Evolutionary conservation across 164 flowering plant genomes (phyloP).

Genomic region (Piper betle): DNA sequence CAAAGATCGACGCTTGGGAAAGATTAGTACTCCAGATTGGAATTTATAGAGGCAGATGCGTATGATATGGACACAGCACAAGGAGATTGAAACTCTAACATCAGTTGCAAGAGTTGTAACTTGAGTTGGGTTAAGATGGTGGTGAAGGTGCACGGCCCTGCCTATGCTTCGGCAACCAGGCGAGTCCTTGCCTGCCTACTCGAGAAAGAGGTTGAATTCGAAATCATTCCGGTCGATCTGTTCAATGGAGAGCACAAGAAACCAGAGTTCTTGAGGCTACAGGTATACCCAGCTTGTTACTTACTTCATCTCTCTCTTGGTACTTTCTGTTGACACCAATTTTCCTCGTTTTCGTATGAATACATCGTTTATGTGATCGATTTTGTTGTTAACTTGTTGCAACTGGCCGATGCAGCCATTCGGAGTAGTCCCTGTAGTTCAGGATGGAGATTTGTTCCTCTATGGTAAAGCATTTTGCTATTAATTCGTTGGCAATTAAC

Average conservation of each 20-base stretch:
- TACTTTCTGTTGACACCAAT: neutral
- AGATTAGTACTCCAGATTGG: too few species aligned
- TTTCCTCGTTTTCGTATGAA: neutral
- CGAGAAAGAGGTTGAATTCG: constrained; percentile 40
- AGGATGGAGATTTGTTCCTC: constrained; percentile 13
- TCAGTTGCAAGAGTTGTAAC: too few species aligned
- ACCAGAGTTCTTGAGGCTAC: constrained; percentile 37
- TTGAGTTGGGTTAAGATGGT: constrained; percentile 7
- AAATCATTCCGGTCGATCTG: constrained; percentile 32
- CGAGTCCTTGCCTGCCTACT: constrained; percentile 31
- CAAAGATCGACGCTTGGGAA: too few species aligned
- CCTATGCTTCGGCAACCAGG: constrained; percentile 24
- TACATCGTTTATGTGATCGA: too few species aligned
- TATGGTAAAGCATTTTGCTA: constrained; percentile 5
- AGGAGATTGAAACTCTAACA: too few species aligned
- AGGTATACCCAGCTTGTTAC: constrained; percentile 11
- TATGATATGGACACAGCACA: too few species aligned
- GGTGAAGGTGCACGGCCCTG: constrained; percentile 40
- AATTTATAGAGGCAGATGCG: too few species aligned
- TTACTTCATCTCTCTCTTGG: neutral
- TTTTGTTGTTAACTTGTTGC: neutral
- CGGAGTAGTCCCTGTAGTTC: constrained; percentile 16
- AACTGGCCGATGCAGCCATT: constrained; percentile 10
- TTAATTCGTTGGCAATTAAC: too few species aligned
- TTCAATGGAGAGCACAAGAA: constrained; percentile 32